phyloP scores from a whole-genome alignment of 371 early-diverging fungal genomes.

The Globomyces sp. region DNA sequence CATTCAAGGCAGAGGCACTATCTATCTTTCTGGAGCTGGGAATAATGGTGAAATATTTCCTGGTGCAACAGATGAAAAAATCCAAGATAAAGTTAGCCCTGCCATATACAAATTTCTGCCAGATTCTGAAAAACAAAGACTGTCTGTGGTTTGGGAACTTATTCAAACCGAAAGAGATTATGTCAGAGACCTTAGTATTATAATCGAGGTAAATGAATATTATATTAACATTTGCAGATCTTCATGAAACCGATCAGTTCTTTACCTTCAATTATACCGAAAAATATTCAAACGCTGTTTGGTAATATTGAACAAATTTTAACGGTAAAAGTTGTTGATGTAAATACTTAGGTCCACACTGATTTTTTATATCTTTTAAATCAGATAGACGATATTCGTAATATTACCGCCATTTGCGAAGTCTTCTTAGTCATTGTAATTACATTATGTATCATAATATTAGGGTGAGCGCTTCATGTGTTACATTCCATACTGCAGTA shows the following conservation, averaged over 20 bases:
- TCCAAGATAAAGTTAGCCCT: neutral
- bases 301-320: constrained; percentile 48
- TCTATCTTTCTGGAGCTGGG: neutral
- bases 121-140: constrained; percentile 36
- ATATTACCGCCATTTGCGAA: constrained; percentile 12
- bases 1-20: constrained; percentile 5
- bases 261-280: constrained; percentile 29
- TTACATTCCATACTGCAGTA: constrained; percentile 18
- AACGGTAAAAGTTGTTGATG: constrained; percentile 22
- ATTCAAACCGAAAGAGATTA: constrained; percentile 53
- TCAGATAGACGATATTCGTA: constrained; percentile 6
- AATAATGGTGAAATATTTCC: constrained; percentile 11
- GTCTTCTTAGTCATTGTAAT: constrained; percentile 7
- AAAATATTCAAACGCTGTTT: constrained; percentile 41
- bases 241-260: constrained; percentile 49
- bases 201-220: constrained; percentile 42
- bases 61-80: neutral
- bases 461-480: constrained; percentile 21
- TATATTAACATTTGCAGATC: constrained; percentile 13
- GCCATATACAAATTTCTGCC: constrained; percentile 8
- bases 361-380: constrained; percentile 19
- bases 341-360: neutral
- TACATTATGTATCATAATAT: no score
- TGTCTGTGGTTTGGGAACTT: constrained; percentile 48
- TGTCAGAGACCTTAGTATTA: constrained; percentile 50